A percentile compares a stretch with the other conserved stretches of the same genome.
These are phyloP conservation scores for Aspergillus fructus DNA, from an alignment of 2,329 filamentous ascomycete genomes.

Conservation along the genomic window DNA sequence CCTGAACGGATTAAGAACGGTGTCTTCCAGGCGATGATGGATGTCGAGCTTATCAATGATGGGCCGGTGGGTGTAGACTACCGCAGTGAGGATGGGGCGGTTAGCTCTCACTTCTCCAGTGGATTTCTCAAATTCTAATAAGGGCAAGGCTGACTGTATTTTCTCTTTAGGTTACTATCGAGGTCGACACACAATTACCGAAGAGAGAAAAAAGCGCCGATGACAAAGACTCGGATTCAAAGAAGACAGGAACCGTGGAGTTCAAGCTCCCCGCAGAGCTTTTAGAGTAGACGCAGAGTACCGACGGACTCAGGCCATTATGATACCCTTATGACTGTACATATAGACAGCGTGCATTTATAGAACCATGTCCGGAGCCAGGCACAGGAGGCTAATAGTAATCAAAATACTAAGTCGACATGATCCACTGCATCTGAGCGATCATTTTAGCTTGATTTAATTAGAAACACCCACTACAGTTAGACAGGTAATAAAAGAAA, in stretches of 20 bases:
- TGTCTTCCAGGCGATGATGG: slow-evolving; percentile 99
- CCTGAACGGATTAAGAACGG: slow-evolving; percentile 83
- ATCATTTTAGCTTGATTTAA: slow-evolving; percentile 10
- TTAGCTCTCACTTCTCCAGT: slow-evolving; percentile 42
- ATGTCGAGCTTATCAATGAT: slow-evolving; percentile 89
- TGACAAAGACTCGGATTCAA: slow-evolving; percentile 7
- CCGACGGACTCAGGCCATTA: neutral
- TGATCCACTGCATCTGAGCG: slow-evolving; percentile 5
- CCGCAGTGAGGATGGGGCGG: slow-evolving; percentile 57
- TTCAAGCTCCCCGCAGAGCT: slow-evolving; percentile 24
- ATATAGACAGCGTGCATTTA: slow-evolving; percentile 1
- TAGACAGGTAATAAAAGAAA: slow-evolving; percentile 2
- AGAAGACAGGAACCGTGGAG: slow-evolving; percentile 16
- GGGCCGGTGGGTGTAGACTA: slow-evolving; percentile 66
- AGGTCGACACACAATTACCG: slow-evolving; percentile 48
- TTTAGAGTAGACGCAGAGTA: slow-evolving; percentile 18
- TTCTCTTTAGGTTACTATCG: slow-evolving; percentile 41
- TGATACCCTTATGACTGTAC: slow-evolving; percentile 8
- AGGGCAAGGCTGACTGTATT: slow-evolving; percentile 10
- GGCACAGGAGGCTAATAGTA: neutral
- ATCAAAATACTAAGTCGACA: neutral
- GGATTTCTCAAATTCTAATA: slow-evolving; percentile 14
- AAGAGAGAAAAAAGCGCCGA: slow-evolving; percentile 32
- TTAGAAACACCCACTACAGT: slow-evolving; percentile 5
- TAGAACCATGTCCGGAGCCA: neutral